Evolutionary conservation across 768 basidiomycete genomes (phyloP).

Genomic region (Trametes gibbosa): DNA sequence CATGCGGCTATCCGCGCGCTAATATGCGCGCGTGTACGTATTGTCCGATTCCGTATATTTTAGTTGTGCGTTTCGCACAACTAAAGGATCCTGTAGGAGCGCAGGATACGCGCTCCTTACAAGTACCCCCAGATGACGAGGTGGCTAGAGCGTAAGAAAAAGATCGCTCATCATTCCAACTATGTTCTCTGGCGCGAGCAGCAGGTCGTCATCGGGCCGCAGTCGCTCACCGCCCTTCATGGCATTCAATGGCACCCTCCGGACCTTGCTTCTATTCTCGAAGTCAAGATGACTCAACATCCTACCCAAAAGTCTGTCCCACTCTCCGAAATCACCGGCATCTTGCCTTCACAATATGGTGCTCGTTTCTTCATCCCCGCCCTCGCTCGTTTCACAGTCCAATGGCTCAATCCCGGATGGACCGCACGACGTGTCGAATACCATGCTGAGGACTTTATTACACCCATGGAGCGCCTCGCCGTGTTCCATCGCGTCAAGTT

Average conservation of each 20-base stretch:
- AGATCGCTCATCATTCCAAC: constrained; percentile 1
- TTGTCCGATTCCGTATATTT: no score
- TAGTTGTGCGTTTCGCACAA: no score
- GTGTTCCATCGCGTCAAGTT: constrained; percentile 35
- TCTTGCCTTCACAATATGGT: neutral
- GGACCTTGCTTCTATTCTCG: neutral
- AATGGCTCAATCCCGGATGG: neutral
- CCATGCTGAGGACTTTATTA: neutral
- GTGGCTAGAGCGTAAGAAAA: constrained; percentile 9
- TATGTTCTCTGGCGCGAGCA: no score
- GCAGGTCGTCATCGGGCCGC: neutral
- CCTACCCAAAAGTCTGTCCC: constrained; percentile 2
- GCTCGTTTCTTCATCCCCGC: neutral
- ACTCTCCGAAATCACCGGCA: neutral
- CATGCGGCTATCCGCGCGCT: no score
- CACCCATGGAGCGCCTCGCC: constrained; percentile 27
- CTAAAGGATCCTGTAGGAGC: no score
- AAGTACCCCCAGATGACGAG: no score
- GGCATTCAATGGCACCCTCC: neutral
- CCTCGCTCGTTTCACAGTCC: neutral
- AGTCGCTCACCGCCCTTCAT: neutral
- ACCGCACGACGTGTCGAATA: neutral
- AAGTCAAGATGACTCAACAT: constrained; percentile 1
- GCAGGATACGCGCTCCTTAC: no score
- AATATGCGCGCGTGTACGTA: no score